Percentiles rank a stretch among this genome's conserved stretches.
Evolutionary conservation across 805 yeast genomes (phyloP).

Genomic region (Metschnikowia sp.): DNA sequence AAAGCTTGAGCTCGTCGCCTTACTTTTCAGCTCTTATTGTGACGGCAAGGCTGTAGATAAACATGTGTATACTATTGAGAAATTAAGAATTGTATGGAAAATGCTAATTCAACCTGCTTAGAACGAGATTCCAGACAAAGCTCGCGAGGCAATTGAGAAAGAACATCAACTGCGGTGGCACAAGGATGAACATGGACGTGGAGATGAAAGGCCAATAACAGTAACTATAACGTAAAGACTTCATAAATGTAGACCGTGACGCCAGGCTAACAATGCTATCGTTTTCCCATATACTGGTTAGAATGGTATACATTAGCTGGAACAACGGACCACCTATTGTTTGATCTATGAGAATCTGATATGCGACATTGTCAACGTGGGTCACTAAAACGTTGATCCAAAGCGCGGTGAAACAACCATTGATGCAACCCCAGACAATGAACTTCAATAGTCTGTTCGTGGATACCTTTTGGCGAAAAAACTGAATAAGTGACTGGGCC

Average conservation of each 20-base stretch:
- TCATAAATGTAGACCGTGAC: constrained; percentile 33
- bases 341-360: constrained; percentile 52
- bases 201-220: constrained; percentile 61
- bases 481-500: constrained; percentile 41
- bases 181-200: constrained; percentile 44
- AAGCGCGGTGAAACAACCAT: constrained; percentile 50
- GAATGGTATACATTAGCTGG: constrained; percentile 48
- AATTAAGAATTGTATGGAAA: constrained; percentile 14
- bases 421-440: constrained; percentile 56
- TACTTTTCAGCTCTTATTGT: too few relatives aligned
- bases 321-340: constrained; percentile 51
- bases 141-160: constrained; percentile 57
- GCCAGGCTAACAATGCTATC: constrained; percentile 24
- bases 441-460: constrained; percentile 42
- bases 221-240: constrained; percentile 50
- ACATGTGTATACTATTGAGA: neutral
- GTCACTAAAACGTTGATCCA: constrained; percentile 52
- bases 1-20: constrained; percentile 1
- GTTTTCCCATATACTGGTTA: constrained; percentile 55
- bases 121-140: constrained; percentile 53
- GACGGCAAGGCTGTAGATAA: neutral
- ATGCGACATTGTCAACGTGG: constrained; percentile 31
- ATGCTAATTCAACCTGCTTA: constrained; percentile 20
- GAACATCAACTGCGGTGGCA: constrained; percentile 50
- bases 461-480: constrained; percentile 28